phyloP scores from a whole-genome alignment of 306 rosid genomes.

The Fragaria ananassa region DNA sequence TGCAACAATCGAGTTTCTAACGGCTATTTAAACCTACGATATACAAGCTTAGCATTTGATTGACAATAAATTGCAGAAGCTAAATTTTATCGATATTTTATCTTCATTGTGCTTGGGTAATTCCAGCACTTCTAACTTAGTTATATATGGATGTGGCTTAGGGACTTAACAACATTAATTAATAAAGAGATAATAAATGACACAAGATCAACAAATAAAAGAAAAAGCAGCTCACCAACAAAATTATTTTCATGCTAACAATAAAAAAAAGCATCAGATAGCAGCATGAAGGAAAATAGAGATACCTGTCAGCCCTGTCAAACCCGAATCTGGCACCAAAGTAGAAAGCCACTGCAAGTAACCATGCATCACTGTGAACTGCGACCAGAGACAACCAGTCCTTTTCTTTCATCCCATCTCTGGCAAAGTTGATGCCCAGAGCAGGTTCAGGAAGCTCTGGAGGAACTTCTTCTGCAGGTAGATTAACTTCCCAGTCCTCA shows the following conservation, averaged over 20 bases:
- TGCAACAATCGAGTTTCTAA: neutral
- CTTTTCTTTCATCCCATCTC: constrained; percentile 60
- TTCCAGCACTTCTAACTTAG: neutral
- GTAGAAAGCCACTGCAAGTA: constrained; percentile 47
- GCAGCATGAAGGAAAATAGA: neutral
- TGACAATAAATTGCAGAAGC: neutral
- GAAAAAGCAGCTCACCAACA: neutral
- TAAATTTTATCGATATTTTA: neutral
- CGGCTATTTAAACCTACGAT: neutral
- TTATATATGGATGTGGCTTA: neutral
- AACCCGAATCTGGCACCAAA: constrained; percentile 53
- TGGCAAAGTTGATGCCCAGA: constrained; percentile 60
- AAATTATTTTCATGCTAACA: neutral
- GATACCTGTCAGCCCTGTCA: constrained; percentile 48
- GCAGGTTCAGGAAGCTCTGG: constrained; percentile 64
- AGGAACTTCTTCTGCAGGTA: constrained; percentile 61
- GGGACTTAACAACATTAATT: neutral
- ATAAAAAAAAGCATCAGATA: neutral
- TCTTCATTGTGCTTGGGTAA: neutral
- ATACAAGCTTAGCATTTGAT: neutral
- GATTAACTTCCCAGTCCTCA: constrained; percentile 54
- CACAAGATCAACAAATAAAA: neutral
- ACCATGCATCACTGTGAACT: constrained; percentile 52
- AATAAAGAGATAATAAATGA: neutral
- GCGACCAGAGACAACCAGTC: constrained; percentile 49